Evolutionary conservation across 768 basidiomycete species (phyloP).

Genomic region (Leccinum subgranulosum): DNA sequence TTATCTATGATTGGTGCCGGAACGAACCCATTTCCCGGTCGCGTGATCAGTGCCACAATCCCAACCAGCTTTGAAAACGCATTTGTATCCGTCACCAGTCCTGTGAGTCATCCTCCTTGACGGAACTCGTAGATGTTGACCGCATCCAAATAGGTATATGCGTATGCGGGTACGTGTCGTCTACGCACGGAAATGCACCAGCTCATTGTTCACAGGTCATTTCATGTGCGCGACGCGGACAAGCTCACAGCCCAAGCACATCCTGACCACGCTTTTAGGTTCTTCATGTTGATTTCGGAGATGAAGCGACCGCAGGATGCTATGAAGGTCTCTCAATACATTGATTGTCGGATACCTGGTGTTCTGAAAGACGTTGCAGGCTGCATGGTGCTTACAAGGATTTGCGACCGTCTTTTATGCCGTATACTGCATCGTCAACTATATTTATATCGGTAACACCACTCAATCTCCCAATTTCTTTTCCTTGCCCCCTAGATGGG

Average conservation of each 20-base stretch:
- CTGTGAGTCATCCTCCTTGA: not conserved
- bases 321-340: slow-evolving; percentile 44
- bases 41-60: slow-evolving; percentile 29
- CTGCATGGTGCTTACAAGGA: slow-evolving; percentile 53
- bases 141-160: not conserved
- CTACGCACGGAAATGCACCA: not conserved
- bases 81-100: slow-evolving; percentile 3
- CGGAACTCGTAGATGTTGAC: not conserved
- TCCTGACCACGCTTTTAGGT: slow-evolving; percentile 34
- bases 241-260: not conserved
- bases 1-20: slow-evolving; percentile 52
- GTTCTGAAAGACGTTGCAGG: not conserved
- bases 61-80: slow-evolving; percentile 40
- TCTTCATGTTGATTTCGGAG: slow-evolving; percentile 58
- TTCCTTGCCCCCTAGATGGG: slow-evolving; percentile 34
- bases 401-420: slow-evolving; percentile 51
- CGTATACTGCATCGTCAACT: slow-evolving; percentile 44
- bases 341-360: slow-evolving; percentile 2
- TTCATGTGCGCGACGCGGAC: slow-evolving; percentile 41
- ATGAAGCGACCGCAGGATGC: slow-evolving; percentile 51
- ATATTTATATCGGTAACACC: slow-evolving; percentile 44
- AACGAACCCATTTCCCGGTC: slow-evolving; percentile 39
- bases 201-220: slow-evolving; percentile 36
- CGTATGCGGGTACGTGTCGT: slow-evolving; percentile 8
- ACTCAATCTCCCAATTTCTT: slow-evolving; percentile 7